phyloP scores from a whole-genome alignment of 345 rosid species.

The Sisymbrium altissimum region DNA sequence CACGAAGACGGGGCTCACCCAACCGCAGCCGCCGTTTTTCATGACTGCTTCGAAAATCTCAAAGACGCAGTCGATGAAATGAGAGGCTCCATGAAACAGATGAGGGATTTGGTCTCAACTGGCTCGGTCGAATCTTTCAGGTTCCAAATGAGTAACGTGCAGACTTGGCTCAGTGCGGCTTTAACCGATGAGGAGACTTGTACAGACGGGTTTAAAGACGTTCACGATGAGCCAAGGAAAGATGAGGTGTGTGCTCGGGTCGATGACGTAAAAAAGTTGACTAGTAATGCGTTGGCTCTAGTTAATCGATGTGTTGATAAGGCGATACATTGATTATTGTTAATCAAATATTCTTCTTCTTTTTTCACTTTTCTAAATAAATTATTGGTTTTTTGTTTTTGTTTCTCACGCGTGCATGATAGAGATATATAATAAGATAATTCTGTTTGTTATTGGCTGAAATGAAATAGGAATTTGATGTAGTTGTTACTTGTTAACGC shows the following conservation, averaged over 20 bases:
- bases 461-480: neutral
- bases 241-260: constrained; percentile 48
- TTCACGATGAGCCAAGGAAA: constrained; percentile 49
- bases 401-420: constrained; percentile 32
- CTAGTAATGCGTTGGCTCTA: constrained; percentile 75
- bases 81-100: constrained; percentile 74
- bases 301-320: constrained; percentile 60
- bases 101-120: constrained; percentile 45
- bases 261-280: constrained; percentile 56
- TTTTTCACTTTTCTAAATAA: neutral
- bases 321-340: constrained; percentile 31
- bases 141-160: constrained; percentile 84
- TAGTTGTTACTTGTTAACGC: neutral
- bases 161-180: constrained; percentile 97
- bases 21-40: constrained; percentile 51
- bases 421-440: constrained; percentile 24
- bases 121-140: constrained; percentile 44
- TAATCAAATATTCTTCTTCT: neutral
- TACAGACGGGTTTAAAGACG: constrained; percentile 70
- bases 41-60: constrained; percentile 78
- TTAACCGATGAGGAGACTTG: constrained; percentile 89
- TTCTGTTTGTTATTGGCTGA: constrained; percentile 16
- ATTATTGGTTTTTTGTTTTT: neutral
- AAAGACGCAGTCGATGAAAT: constrained; percentile 87
- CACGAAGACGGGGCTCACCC: constrained; percentile 13